These are phyloP conservation scores for Suhomyces terraborum DNA, from an alignment of 1,139 yeast genomes.

Conservation along the genomic window DNA sequence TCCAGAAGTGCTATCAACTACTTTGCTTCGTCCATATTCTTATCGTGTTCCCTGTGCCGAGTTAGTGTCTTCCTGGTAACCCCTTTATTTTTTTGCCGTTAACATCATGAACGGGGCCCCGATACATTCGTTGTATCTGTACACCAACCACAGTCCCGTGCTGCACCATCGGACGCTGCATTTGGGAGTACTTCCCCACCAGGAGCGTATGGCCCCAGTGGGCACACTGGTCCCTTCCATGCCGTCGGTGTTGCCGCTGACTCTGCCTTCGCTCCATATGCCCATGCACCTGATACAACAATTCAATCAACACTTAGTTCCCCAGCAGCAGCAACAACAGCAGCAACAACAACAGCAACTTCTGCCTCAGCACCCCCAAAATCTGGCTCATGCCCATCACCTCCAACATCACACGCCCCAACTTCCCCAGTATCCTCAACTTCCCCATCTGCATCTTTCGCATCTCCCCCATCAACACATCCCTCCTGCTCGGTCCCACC, in stretches of 20 bases:
- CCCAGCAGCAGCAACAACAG: slow-evolving; percentile 15
- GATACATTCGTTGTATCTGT: slow-evolving; percentile 19
- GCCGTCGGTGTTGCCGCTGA: slow-evolving; percentile 10
- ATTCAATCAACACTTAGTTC: slow-evolving; percentile 13
- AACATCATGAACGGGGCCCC: slow-evolving; percentile 19
- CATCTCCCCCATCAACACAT: slow-evolving; percentile 7
- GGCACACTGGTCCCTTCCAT: slow-evolving; percentile 11
- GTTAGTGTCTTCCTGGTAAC: slow-evolving; percentile 2
- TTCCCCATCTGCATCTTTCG: slow-evolving; percentile 9
- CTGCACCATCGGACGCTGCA: slow-evolving; percentile 10
- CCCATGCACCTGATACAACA: slow-evolving; percentile 11
- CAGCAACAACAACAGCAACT: slow-evolving; percentile 8
- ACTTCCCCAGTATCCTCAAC: slow-evolving; percentile 8
- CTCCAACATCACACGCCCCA: slow-evolving; percentile 8
- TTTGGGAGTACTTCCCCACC: slow-evolving; percentile 5
- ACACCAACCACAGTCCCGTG: slow-evolving; percentile 12
- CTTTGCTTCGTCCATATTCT: not conserved
- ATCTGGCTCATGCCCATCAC: slow-evolving; percentile 8
- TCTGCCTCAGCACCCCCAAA: slow-evolving; percentile 12
- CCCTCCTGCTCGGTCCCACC: slow-evolving; percentile 6
- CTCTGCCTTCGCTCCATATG: slow-evolving; percentile 6
- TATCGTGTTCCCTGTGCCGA: not conserved
- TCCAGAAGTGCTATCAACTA: not conserved
- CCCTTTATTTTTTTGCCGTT: slow-evolving; percentile 15
- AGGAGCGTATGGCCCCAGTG: slow-evolving; percentile 5